Conservation (phyloP, 331 rosid species). For the Malus hybrid region DNA sequence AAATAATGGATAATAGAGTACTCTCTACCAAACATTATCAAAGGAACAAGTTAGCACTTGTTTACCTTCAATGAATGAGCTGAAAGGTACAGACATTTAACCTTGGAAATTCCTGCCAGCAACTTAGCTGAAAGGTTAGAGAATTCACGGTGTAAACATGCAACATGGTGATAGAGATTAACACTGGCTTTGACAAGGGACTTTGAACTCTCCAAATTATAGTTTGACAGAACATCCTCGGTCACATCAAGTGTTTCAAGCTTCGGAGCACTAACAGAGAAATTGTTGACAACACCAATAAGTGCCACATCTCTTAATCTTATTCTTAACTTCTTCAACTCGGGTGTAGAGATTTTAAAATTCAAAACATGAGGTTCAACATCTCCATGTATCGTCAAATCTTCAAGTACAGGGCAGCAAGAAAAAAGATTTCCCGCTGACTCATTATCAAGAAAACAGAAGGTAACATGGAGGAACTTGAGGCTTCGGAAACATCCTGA, state of each 20-base stretch:
- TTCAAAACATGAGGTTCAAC: neutral
- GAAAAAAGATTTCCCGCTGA: neutral
- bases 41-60: neutral
- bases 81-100: neutral
- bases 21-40: neutral
- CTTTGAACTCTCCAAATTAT: neutral
- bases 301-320: neutral
- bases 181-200: neutral
- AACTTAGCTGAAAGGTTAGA: neutral
- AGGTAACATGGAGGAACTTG: neutral
- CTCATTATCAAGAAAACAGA: neutral
- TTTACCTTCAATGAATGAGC: neutral
- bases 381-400: neutral
- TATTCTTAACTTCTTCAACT: neutral
- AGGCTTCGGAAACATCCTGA: neutral
- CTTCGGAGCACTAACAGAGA: neutral
- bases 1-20: neutral
- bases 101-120: constrained; percentile 1
- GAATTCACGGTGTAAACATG: neutral
- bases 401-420: neutral
- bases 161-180: neutral
- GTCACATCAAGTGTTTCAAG: neutral
- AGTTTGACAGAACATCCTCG: neutral
- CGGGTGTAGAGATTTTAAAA: neutral
- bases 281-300: neutral